Evolutionary conservation across 2,329 filamentous ascomycete genomes (phyloP), one percentile per base, ranked within the genome.

Genomic region (Botrytis byssoidea): DNA sequence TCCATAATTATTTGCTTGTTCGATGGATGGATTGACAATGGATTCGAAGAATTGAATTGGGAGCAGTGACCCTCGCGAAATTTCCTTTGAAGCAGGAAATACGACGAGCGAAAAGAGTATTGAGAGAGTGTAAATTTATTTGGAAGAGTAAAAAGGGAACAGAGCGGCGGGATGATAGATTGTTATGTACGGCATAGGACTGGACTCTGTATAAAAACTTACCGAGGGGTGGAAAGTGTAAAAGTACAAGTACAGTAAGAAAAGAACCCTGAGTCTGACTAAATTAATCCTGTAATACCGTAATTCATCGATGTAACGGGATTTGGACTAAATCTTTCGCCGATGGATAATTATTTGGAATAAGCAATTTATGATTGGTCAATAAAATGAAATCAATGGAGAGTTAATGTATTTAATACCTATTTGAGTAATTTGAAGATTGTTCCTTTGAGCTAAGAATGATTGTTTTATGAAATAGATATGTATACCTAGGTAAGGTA

Each of bases 1-100:
- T 73, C 71, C 71, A 73, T 73, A 3, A 51, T 69, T 60, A 0
- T 48, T 66, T 72, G 32, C 10, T 71, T 66, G 35, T 66, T 71
- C 60, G 51, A 55, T 32, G n/a, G 12, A 32, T 51, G 20, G 46
- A 42, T 16, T 5, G n/a, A 37, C 22, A 44, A 35, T 32, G 18
- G 22, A 66, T 18, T n/a, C 16, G 8, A 40, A 25, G 20, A 10
- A 40, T 55, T 42, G 46, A 55, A 40, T 40, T 40, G 46, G 32
- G 22, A n/a, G 25, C 40, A 60, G 25, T n/a, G 20, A 25, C 61
- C 57, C 20, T 71, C 20, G 12, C 35, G 16, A 20, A 8, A 32
- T 37, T 44, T 67, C 37, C 70, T 55, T 32, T 61, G 20, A 42
- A 16, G 18, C 29, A 57, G 66, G 18, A 42, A 68, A 57, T 32